Evolutionary conservation across 2,329 filamentous ascomycete species (phyloP), one percentile per base, ranked within the genome.

Genomic region (Phyllosticta citribraziliensis): DNA sequence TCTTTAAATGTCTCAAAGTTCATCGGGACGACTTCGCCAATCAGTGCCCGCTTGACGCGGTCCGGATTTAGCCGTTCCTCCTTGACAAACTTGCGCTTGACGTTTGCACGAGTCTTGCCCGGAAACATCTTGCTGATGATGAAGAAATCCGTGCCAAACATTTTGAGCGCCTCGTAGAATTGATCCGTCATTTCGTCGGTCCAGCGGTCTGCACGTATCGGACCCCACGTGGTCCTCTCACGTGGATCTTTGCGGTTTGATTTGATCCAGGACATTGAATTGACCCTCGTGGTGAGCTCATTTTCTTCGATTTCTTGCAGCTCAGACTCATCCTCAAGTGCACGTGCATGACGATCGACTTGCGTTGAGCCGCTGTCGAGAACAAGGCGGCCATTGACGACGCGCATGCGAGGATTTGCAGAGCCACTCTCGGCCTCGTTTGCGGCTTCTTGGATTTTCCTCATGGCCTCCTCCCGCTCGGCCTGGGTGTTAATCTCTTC

Each of bases 101-200:
- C 82, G 71, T 89, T 84, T 33, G 86, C 82, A 19, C 90, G 82
- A 63, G 83, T 88, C 68, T 87, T 85, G 64, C 83, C 82, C 1
- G 85, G 83, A 68, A 95, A 92, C 81, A 91, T 85, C 67, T 84
- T 83, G 63, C 83, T 82, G 67, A 95, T 91, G 74, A 89, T 89
- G 70, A 87, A 82, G 70, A 94, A 95, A 70, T 93, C 89, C 1
- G 88, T 93, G 61, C 90, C 90, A 69, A 91, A 92, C 80, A 87
- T 88, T 62, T 80, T 76, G 1, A 95, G 79, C 0, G 84, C 86
- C 27, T 86, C 82, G 76, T 91, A 94, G 75, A 94, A 94, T 53
- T 83, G 78, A 60, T 88, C 86, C 3, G 88, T 93, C 63, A 86
- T 83, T 12, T 83, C 81, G n/a, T 83, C 79, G 56, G 80, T 84